Evolutionary conservation across 2,329 filamentous ascomycete genomes (phyloP).

Genomic region (Metarhizium album): DNA sequence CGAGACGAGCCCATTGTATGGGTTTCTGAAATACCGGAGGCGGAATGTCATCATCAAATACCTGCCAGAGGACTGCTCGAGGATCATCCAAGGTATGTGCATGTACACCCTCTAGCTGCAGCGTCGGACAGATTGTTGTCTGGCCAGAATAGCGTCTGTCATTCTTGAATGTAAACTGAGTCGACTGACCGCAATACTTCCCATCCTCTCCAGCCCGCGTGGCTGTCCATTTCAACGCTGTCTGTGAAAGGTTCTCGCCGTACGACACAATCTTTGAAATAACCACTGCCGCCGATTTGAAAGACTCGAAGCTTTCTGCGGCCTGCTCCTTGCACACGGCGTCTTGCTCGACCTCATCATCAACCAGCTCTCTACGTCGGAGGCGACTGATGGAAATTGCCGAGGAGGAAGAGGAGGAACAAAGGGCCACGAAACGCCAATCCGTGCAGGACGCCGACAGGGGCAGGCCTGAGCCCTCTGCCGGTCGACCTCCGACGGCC

Average conservation of each 20-base stretch:
- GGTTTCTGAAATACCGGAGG: constrained; percentile 79
- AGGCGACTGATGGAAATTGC: constrained; percentile 81
- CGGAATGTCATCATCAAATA: constrained; percentile 90
- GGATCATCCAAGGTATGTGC: constrained; percentile 75
- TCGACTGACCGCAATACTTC: constrained; percentile 3
- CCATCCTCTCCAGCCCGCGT: constrained; percentile 56
- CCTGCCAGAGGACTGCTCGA: constrained; percentile 80
- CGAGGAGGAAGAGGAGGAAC: constrained; percentile 79
- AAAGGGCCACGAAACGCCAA: constrained; percentile 46
- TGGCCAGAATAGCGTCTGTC: not conserved
- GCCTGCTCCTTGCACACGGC: constrained; percentile 85
- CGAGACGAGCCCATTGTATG: constrained; percentile 81
- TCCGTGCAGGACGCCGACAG: constrained; percentile 37
- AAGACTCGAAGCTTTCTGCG: constrained; percentile 76
- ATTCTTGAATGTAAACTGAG: constrained; percentile 3
- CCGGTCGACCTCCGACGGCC: constrained; percentile 10
- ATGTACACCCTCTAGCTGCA: not conserved
- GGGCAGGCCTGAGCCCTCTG: constrained; percentile 19
- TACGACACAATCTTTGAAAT: constrained; percentile 81
- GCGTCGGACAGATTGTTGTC: not conserved
- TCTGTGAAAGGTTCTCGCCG: constrained; percentile 66
- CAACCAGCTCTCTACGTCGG: constrained; percentile 66
- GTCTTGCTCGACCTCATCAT: constrained; percentile 75
- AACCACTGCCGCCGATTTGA: constrained; percentile 63
- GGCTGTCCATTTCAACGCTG: constrained; percentile 57